phyloP scores from a whole-genome alignment of 2,329 filamentous ascomycete species.

The Alternaria alternata region DNA sequence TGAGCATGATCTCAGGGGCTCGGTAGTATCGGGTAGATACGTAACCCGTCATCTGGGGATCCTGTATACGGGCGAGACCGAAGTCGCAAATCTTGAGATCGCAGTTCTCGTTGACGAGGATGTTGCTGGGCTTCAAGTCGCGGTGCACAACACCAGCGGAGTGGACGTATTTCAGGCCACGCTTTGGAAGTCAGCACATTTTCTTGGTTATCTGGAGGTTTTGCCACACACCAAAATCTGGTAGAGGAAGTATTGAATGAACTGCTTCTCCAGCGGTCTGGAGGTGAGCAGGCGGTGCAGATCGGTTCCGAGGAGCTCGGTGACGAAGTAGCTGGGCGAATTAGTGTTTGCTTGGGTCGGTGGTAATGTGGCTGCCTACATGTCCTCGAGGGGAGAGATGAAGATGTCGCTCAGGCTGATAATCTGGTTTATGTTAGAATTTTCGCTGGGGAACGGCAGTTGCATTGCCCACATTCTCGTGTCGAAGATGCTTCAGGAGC shows the following conservation, averaged over 20 bases:
- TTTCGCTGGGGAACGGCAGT: neutral
- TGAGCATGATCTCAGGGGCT: slow-evolving; percentile 99
- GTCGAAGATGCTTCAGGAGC: slow-evolving; percentile 92
- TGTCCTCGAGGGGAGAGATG: slow-evolving; percentile 97
- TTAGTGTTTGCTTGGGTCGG: slow-evolving; percentile 22
- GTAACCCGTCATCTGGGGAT: slow-evolving; percentile 99
- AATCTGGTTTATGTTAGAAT: slow-evolving; percentile 62
- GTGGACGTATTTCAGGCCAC: slow-evolving; percentile 98
- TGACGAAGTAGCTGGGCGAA: slow-evolving; percentile 85
- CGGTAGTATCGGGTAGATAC: slow-evolving; percentile 99
- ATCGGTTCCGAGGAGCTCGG: slow-evolving; percentile 95
- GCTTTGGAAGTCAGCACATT: slow-evolving; percentile 62
- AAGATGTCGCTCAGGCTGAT: slow-evolving; percentile 99
- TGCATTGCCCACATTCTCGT: slow-evolving; percentile 80
- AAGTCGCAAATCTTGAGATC: slow-evolving; percentile 99
- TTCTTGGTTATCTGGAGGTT: slow-evolving; percentile 65
- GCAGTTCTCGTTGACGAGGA: slow-evolving; percentile 99
- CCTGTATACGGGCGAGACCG: slow-evolving; percentile 94
- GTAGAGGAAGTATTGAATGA: slow-evolving; percentile 99
- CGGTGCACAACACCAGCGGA: slow-evolving; percentile 97
- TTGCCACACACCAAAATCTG: slow-evolving; percentile 84
- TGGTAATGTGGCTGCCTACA: slow-evolving; percentile 66
- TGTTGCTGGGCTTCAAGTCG: slow-evolving; percentile 98
- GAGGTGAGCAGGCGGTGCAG: slow-evolving; percentile 95
- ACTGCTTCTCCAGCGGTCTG: slow-evolving; percentile 96